Evolutionary conservation across 345 rosid genomes (phyloP).

Genomic region (Gossypium raimondii): DNA sequence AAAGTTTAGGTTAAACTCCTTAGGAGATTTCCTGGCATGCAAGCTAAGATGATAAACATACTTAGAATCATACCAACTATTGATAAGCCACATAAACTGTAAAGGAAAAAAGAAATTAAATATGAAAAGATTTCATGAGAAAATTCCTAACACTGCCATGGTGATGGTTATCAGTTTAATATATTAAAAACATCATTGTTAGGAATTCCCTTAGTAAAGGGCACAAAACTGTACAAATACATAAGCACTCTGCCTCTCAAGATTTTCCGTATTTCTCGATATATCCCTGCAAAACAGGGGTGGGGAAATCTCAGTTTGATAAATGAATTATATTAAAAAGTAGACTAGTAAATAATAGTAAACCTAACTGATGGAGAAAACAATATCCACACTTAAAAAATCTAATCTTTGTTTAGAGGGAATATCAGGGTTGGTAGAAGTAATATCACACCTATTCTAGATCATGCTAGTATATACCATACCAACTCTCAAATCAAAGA

Average conservation of each 20-base stretch:
- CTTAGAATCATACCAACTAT: neutral
- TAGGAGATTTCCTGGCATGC: neutral
- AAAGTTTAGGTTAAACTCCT: neutral
- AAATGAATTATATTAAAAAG: neutral
- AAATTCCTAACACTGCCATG: slow-evolving; percentile 21
- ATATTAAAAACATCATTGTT: slow-evolving; percentile 14
- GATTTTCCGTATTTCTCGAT: slow-evolving; percentile 62
- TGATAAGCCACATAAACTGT: slow-evolving; percentile 1
- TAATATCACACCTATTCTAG: slow-evolving; percentile 7
- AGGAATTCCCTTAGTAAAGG: neutral
- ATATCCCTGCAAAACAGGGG: slow-evolving; percentile 62
- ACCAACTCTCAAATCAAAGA: slow-evolving; percentile 16
- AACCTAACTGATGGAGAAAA: neutral
- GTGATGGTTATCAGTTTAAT: slow-evolving; percentile 23
- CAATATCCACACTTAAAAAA: neutral
- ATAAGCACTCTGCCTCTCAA: slow-evolving; percentile 31
- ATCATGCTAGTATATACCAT: neutral
- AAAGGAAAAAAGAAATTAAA: slow-evolving; percentile 9
- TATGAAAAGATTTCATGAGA: slow-evolving; percentile 9
- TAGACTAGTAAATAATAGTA: neutral
- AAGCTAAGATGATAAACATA: neutral
- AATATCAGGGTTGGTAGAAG: neutral
- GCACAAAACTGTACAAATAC: slow-evolving; percentile 9
- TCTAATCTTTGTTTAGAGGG: neutral
- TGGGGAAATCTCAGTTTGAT: neutral